Base-by-base conservation (phyloP, 805 yeast species). In the Cyberlindnera xylosilytica region DNA sequence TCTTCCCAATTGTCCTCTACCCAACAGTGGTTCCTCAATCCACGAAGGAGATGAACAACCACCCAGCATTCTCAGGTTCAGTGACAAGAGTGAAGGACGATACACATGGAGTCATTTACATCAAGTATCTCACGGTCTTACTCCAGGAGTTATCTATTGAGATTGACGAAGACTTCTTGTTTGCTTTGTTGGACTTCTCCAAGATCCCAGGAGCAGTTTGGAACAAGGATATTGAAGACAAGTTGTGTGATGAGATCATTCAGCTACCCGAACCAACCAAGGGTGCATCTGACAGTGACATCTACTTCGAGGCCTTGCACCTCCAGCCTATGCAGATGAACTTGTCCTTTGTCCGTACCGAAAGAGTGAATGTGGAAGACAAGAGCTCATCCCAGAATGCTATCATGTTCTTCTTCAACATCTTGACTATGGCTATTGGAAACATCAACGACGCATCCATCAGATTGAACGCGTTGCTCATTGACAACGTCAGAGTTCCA, bases 401-500 rank as follows among this genome's bases (percentile, higher is more conserved):
- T 0, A 60, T 90, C 38, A 76, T 83, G 75, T 84, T 86, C 61
- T 79, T 88, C 49, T 71, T 87, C 51, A 88, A 93, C 60, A 81
- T 91, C 29, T 68, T 93, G 46, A 89, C 97, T 0, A 90, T 91
- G 97, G 96, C 99, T 0, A 78, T 93, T 49, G 99, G 98, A 20
- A 93, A 91, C 61, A 87, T 95, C 46, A 91, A 91, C 59, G 97
- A 93, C 63, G 99, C 99, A 0, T 98, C 98, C 1, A 86, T 93
- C 34, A 78, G 84, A 56, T 68, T 93, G 60, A 88, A 91, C 56
- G 89, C 98, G 0, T 70, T 95, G 52, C 74, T 88, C 45, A 74
- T 91, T 59, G 97, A 89, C 54, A 93, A 93, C 59, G 80, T 90
- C 11, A 74, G 97, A 46, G 95, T 90, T 1, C 95, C 97, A 4